phyloP scores from a whole-genome alignment of 331 rosid species.

The Cucumis variabilis region DNA sequence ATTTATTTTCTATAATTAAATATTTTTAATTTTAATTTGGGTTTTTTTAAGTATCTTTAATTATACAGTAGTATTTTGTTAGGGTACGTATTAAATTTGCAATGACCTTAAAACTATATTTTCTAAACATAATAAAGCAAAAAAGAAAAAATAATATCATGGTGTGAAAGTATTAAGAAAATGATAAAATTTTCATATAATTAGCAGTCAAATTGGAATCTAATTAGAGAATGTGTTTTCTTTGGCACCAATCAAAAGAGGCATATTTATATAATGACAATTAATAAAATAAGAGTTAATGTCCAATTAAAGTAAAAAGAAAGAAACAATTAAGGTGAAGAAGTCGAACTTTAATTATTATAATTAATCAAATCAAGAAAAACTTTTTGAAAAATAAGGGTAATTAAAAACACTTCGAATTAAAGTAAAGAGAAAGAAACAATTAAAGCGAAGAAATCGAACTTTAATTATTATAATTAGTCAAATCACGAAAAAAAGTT shows the following conservation, averaged over 20 bases:
- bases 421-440: background rate
- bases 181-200: background rate
- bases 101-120: background rate
- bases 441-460: no score
- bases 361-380: background rate
- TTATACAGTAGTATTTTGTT: background rate
- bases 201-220: background rate
- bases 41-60: background rate
- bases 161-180: background rate
- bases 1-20: background rate
- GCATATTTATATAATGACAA: background rate
- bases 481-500: background rate
- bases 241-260: background rate
- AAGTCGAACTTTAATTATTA: background rate
- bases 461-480: background rate
- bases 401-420: background rate
- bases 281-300: background rate
- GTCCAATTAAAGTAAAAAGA: background rate
- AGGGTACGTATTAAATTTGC: background rate
- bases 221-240: background rate
- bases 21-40: no score
- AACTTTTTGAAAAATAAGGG: background rate
- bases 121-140: background rate
- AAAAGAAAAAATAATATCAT: background rate
- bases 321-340: background rate